phyloP scores from a whole-genome alignment of 768 basidiomycete species.

The Rhodotorula babjevae region DNA sequence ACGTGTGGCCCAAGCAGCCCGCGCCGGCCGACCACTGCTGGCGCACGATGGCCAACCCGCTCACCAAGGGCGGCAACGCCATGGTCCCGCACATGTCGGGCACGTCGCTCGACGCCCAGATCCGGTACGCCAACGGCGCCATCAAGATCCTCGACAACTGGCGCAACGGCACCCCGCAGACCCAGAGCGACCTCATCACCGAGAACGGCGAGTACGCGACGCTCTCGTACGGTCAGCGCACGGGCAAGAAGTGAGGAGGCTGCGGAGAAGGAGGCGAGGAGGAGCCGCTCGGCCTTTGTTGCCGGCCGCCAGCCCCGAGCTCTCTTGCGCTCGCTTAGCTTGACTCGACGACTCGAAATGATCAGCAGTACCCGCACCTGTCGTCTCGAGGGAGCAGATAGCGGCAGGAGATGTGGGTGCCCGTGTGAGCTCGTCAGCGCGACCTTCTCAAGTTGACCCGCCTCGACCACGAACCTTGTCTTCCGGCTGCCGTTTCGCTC shows the following conservation, averaged over 20 bases:
- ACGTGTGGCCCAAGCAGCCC: constrained; percentile 85
- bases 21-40: constrained; percentile 79
- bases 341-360: too few relatives aligned
- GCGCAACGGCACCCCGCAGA: constrained; percentile 61
- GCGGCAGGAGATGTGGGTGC: too few relatives aligned
- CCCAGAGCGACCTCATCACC: constrained; percentile 69
- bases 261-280: too few relatives aligned
- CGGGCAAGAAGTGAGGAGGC: background rate
- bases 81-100: constrained; percentile 65
- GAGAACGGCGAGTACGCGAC: constrained; percentile 34
- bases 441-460: too few relatives aligned
- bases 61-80: constrained; percentile 72
- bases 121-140: constrained; percentile 71
- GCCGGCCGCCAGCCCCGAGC: too few relatives aligned
- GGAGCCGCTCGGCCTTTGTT: too few relatives aligned
- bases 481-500: too few relatives aligned
- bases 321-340: too few relatives aligned
- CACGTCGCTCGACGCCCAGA: constrained; percentile 73
- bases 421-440: too few relatives aligned
- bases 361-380: too few relatives aligned
- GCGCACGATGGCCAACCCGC: constrained; percentile 74
- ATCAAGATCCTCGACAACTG: constrained; percentile 69
- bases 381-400: too few relatives aligned
- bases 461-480: too few relatives aligned
- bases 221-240: constrained; percentile 19